phyloP scores from a whole-genome alignment of 257 asterid genomes.

The Schizonepeta tenuifolia region DNA sequence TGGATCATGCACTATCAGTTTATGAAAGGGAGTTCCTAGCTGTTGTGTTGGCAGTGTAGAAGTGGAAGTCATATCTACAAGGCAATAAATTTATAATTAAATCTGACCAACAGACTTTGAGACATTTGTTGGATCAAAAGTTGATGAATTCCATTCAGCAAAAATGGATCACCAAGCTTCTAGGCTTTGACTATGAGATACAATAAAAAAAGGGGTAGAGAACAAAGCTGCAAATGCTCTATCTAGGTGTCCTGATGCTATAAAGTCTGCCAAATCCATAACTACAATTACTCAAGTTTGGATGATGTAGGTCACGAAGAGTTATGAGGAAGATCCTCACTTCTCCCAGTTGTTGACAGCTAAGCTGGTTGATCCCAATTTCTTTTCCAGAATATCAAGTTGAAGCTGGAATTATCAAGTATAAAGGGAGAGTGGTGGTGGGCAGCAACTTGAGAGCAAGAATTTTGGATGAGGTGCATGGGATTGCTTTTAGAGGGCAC shows the following conservation, averaged over 20 bases:
- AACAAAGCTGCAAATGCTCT: not conserved
- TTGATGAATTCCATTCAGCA: not conserved
- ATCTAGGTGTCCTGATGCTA: not conserved
- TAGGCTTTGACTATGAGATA: not conserved
- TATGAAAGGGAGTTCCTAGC: too few species aligned
- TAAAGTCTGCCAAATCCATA: not conserved
- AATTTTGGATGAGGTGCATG: too few species aligned
- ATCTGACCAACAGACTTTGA: too few species aligned
- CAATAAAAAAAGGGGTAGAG: not conserved
- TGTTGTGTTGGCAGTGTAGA: too few species aligned
- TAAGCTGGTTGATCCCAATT: not conserved
- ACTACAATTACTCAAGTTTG: not conserved
- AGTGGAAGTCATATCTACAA: too few species aligned
- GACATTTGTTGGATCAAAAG: not conserved
- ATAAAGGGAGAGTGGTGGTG: not conserved
- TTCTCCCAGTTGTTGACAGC: not conserved
- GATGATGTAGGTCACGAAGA: not conserved
- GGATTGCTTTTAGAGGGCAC: not conserved
- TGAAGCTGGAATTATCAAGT: not conserved
- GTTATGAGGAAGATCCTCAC: not conserved
- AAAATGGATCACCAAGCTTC: not conserved
- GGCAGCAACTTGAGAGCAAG: not conserved
- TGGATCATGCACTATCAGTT: too few species aligned
- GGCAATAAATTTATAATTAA: too few species aligned
- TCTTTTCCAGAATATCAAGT: not conserved